These are phyloP conservation scores for Myrica gale DNA, from an alignment of 306 rosid genomes.

Conservation along the genomic window DNA sequence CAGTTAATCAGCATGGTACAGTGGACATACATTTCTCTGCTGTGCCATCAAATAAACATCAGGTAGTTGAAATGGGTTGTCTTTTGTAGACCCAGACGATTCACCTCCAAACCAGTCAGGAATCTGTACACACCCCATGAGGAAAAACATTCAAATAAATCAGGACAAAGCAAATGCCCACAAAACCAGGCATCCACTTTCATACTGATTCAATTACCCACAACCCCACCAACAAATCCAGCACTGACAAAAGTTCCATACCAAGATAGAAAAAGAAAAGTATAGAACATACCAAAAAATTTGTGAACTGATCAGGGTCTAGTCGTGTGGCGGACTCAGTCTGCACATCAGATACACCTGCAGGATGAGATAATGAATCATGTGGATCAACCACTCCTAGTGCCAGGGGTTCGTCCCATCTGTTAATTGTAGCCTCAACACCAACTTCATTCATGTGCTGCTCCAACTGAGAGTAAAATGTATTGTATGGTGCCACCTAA, in stretches of 20 bases:
- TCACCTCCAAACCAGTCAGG: conserved; percentile 82
- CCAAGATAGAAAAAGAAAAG: conserved; percentile 3
- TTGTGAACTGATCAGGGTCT: conserved; percentile 84
- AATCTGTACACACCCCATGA: conserved; percentile 49
- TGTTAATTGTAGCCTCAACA: conserved; percentile 61
- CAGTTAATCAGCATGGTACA: background rate
- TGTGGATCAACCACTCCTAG: conserved; percentile 91
- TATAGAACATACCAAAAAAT: conserved; percentile 64
- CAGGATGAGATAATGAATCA: conserved; percentile 97
- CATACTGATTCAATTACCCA: background rate
- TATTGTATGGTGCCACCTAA: conserved; percentile 96
- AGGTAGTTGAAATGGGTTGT: conserved; percentile 78
- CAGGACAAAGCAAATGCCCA: background rate
- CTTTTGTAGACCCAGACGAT: conserved; percentile 60
- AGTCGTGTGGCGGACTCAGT: conserved; percentile 70
- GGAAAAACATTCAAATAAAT: background rate
- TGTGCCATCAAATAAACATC: conserved; percentile 70
- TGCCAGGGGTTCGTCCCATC: conserved; percentile 83
- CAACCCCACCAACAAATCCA: background rate
- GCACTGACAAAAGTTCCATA: background rate
- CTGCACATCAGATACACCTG: conserved; percentile 92
- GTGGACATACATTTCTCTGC: conserved; percentile 63
- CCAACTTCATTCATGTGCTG: conserved; percentile 91
- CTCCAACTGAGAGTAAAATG: conserved; percentile 79
- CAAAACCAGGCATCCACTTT: background rate